Conservation (phyloP, 164 flowering plant species). For the Akebia trifoliata region DNA sequence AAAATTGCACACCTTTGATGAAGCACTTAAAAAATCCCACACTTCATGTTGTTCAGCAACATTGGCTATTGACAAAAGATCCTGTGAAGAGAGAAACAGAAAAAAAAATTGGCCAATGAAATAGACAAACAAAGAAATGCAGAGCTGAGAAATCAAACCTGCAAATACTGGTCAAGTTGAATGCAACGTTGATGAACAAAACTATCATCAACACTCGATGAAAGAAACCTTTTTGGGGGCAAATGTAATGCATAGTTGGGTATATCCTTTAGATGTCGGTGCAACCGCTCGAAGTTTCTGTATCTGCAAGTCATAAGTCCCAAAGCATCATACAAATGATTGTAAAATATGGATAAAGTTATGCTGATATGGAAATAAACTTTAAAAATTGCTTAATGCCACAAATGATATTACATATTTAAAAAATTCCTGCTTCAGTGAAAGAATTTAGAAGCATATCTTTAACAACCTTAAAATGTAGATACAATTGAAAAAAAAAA, state of each 20-base stretch:
- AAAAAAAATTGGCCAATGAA: constrained; percentile 14
- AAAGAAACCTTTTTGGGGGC: constrained; percentile 97
- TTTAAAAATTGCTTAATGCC: neutral
- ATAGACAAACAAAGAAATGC: constrained; percentile 1
- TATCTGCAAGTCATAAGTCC: constrained; percentile 51
- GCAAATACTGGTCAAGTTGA: constrained; percentile 94
- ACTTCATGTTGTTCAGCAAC: constrained; percentile 99
- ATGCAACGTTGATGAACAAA: constrained; percentile 98
- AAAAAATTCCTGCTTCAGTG: neutral
- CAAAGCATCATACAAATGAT: constrained; percentile 6
- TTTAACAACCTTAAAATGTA: neutral
- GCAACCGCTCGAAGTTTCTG: constrained; percentile 93
- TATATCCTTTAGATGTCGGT: constrained; percentile 88
- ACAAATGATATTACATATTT: neutral
- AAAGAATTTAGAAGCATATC: neutral
- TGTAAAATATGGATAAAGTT: neutral
- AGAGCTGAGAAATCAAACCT: constrained; percentile 38
- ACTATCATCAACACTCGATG: constrained; percentile 96
- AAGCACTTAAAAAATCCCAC: constrained; percentile 89
- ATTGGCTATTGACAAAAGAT: constrained; percentile 93
- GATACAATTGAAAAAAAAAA: neutral
- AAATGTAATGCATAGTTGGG: constrained; percentile 89
- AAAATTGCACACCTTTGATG: constrained; percentile 68
- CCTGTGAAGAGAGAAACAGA: constrained; percentile 40
- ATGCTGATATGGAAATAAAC: constrained; percentile 6